Percentiles rank a stretch among this genome's conserved stretches.
phyloP scores from a whole-genome alignment of 176 grass and related monocot genomes.

The Oryza meridionalis region DNA sequence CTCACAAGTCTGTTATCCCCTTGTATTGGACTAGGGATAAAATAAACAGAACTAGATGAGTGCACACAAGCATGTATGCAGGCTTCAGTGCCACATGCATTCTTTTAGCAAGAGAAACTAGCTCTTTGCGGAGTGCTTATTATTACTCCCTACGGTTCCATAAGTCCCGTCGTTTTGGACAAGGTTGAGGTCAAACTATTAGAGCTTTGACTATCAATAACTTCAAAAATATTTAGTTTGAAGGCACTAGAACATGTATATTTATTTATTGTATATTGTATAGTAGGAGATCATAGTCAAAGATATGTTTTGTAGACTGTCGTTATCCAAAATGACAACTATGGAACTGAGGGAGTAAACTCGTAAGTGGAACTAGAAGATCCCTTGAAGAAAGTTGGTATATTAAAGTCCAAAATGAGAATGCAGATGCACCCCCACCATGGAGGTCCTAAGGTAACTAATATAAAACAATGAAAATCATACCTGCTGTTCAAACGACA shows the following conservation, averaged over 20 bases:
- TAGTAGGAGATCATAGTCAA: too few species aligned
- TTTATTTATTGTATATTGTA: too few species aligned
- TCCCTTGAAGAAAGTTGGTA: background rate
- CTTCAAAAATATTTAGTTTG: too few species aligned
- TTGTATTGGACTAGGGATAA: background rate
- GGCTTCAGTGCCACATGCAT: background rate
- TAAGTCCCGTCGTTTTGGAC: too few species aligned
- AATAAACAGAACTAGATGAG: background rate
- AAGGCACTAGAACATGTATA: too few species aligned
- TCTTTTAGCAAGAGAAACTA: background rate
- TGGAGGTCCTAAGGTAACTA: background rate
- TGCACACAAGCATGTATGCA: background rate
- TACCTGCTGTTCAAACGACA: constrained; percentile 95
- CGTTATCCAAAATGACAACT: too few species aligned
- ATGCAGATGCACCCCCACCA: background rate
- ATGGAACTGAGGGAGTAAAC: background rate
- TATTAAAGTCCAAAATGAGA: background rate
- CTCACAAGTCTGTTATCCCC: background rate
- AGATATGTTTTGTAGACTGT: too few species aligned
- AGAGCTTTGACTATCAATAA: too few species aligned
- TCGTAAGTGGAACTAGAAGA: background rate
- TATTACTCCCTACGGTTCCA: too few species aligned
- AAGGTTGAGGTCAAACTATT: too few species aligned
- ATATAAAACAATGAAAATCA: constrained; percentile 4
- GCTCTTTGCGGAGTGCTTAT: background rate